Evolutionary conservation across 176 grass and related monocot species (phyloP), one percentile per base, ranked within the genome.

Genomic region (Lolium multiflorum): DNA sequence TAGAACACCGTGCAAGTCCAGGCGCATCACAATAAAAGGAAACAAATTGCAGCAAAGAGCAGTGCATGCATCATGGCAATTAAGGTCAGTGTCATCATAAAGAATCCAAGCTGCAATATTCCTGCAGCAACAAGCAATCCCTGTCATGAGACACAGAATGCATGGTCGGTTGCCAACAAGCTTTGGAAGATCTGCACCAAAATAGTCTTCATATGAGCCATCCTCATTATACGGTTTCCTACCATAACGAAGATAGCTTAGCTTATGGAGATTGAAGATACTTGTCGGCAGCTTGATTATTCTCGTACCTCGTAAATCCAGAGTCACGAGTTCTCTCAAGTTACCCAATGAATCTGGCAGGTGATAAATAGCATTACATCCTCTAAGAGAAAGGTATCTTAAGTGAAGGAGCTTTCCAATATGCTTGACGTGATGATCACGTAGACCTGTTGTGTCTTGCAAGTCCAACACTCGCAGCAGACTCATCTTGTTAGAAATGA

Each of bases 371-470:
- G 2, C 9, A 1, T 0, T 0, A 2, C 54, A 67, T 6, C 66
- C 15, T 11, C 85, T 65, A 14, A 88, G 58, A 70, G 76, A 87
- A 11, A 91, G 41, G 3, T 81, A 85, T 17, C 44, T 88, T 7
- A 91, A 35, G 10, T 75, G 85, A 43, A 47, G 2, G 16, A 91
- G 58, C 35, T 84, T 52, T 8, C 52, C n/a, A 9, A 91, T 60
- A 0, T 41, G 69, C 3, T 76, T 6, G n/a, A n/a, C 5, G 76
- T 82, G 47, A 16, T 25, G 16, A 58, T 85, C 38, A 39, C 4
- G 38, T 39, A 39, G 38, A 39, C 38, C 38, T 39, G 38, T 39
- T 39, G 38, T 39, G 38, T 39, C 38, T 39, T 39, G 3, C 38
- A 39, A 39, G 38, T 39, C 38, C 38, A 39, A 4, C 38, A 39